These are phyloP conservation scores for Penicillium paradoxum DNA, from an alignment of 495 filamentous ascomycete species.

Conservation along the genomic window DNA sequence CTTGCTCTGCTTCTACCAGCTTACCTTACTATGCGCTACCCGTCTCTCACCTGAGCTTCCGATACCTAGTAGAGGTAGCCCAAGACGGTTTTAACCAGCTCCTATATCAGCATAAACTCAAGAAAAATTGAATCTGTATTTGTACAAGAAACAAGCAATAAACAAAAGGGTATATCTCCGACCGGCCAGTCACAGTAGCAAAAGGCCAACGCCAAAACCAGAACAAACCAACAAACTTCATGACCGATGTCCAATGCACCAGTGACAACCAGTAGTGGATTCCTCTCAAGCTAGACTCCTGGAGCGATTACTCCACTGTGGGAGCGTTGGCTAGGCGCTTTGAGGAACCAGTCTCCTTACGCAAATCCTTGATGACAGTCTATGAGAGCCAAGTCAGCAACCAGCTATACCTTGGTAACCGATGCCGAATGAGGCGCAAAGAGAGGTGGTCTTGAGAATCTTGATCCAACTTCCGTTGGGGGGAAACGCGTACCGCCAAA, in stretches of 20 bases:
- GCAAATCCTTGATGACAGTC: conserved; percentile 69
- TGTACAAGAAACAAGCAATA: conserved; percentile 3
- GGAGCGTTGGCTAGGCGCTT: conserved; percentile 21
- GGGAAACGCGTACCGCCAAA: conserved; percentile 63
- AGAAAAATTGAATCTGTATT: conserved; percentile 7
- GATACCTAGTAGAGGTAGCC: conserved; percentile 14
- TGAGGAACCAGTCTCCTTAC: conserved; percentile 48
- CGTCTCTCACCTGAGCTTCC: not conserved
- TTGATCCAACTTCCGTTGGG: not conserved
- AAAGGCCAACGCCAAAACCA: conserved; percentile 10
- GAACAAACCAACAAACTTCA: not conserved
- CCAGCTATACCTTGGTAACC: not conserved
- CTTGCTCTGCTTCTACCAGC: not conserved
- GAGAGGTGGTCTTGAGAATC: not conserved
- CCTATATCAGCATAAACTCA: not conserved
- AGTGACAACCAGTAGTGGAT: not conserved
- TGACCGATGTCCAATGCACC: not conserved
- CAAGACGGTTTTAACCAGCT: not conserved
- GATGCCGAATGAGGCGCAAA: not conserved
- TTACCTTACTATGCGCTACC: not conserved
- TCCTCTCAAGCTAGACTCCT: not conserved
- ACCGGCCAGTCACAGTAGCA: not conserved
- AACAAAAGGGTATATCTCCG: conserved; percentile 18
- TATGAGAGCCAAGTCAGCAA: conserved; percentile 22
- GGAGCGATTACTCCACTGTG: conserved; percentile 14